Conservation (phyloP, 1,284 basidiomycete genomes). For the Microstroma glucosiphilum region DNA sequence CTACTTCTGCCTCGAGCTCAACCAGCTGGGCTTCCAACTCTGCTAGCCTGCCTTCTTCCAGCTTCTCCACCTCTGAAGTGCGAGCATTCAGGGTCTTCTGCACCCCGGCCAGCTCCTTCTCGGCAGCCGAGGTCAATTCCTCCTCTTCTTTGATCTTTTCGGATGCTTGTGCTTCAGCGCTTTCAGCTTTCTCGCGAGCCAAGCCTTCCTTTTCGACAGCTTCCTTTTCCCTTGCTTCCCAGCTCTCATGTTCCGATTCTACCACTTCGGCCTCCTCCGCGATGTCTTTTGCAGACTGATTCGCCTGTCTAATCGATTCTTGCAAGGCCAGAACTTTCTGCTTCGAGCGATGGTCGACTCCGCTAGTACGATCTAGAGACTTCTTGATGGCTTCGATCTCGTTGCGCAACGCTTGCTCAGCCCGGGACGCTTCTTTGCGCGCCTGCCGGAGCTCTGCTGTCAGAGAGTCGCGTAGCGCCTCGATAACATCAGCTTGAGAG, state of each 20-base stretch:
- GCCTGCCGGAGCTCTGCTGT: slow-evolving; percentile 29
- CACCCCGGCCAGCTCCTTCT: slow-evolving; percentile 21
- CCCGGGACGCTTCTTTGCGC: slow-evolving; percentile 32
- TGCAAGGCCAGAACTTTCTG: slow-evolving; percentile 40
- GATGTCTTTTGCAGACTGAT: slow-evolving; percentile 27
- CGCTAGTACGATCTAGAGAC: slow-evolving; percentile 31
- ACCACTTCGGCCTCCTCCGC: slow-evolving; percentile 29
- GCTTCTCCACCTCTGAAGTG: background rate
- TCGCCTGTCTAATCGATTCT: slow-evolving; percentile 40
- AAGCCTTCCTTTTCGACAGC: slow-evolving; percentile 19
- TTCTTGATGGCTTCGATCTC: slow-evolving; percentile 41
- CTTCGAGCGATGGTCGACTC: slow-evolving; percentile 32
- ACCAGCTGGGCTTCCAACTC: background rate
- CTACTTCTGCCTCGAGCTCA: background rate
- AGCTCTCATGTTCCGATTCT: slow-evolving; percentile 25
- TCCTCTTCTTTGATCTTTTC: slow-evolving; percentile 25
- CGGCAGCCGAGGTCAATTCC: slow-evolving; percentile 20
- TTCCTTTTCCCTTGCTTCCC: slow-evolving; percentile 25
- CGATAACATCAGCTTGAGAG: no score
- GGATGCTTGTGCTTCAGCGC: slow-evolving; percentile 21
- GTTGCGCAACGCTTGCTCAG: slow-evolving; percentile 28
- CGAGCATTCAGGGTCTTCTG: background rate
- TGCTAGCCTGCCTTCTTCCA: background rate
- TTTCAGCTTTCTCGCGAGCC: slow-evolving; percentile 21
- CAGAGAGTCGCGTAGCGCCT: slow-evolving; percentile 11